Evolutionary conservation across 2,329 filamentous ascomycete genomes (phyloP), one percentile per base, ranked within the genome.

Genomic region (Aspergillus brunneoviolaceus): DNA sequence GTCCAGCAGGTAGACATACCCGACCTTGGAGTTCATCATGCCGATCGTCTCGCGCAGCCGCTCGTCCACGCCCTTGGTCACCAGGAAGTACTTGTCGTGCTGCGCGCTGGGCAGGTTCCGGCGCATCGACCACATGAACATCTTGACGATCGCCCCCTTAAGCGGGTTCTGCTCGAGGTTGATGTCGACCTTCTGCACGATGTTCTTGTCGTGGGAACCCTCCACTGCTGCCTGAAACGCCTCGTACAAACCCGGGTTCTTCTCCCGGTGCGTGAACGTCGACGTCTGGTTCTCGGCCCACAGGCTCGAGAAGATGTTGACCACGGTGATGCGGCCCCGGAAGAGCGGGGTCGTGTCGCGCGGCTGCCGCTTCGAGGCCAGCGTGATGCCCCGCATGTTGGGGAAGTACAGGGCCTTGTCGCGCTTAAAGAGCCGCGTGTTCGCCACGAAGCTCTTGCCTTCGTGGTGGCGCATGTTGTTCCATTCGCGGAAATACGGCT

Each of bases 401-500:
- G 95, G 95, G 79, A 99, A 97, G 81, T 90, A 98, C 64, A 97
- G 85, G 5, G 94, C 89, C 55, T 87, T 84, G 45, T 96, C 91
- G 65, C 84, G 84, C 70, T 88, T 89, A 83, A 98, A 98, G 52
- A 94, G 84, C n/a, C 89, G 84, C 4, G 90, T 86, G 42, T 94
- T 94, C 21, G 92, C 88, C 55, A 94, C 81, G 79, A 97, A 99
- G 25, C 92, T 92, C 78, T 99, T 99, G 70, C 95, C 95, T 69
- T 92, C 87, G 78, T 83, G 79, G 65, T 95, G 88, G 66, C 88
- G 84, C 76, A 97, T 85, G 77, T 96, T 95, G 61, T 86, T 86
- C 90, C 92, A 97, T 82, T 99, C 94, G 75, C 92, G 90, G 80
- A 96, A 99, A 78, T 99, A 99, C 2, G 94, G 93, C 60, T 91